Percentiles rank a stretch among this genome's conserved stretches.
Conservation (phyloP, 495 filamentous ascomycete species). For the Penicillium diatomitis region DNA sequence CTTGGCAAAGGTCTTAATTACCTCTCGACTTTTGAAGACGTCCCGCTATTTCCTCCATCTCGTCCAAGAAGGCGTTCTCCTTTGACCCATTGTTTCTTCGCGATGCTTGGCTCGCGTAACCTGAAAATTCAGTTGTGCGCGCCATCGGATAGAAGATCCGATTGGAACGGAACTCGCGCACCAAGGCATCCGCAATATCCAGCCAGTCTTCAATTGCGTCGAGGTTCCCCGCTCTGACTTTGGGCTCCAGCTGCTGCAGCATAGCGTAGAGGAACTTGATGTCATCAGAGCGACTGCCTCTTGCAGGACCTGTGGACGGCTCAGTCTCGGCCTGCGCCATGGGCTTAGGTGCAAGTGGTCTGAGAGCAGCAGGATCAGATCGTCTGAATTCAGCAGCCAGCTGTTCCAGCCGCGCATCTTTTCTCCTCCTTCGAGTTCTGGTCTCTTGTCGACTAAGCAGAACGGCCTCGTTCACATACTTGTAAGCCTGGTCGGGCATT, state of each 20-base stretch:
- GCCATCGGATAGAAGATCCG: constrained; percentile 70
- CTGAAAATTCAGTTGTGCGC: constrained; percentile 58
- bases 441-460: constrained; percentile 42
- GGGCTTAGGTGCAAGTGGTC: constrained; percentile 20
- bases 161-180: constrained; percentile 71
- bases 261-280: constrained; percentile 49
- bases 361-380: constrained; percentile 10
- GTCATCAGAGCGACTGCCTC: too few relatives aligned
- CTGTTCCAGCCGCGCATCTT: constrained; percentile 36
- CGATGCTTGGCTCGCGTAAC: constrained; percentile 46
- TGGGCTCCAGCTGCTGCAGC: constrained; percentile 42
- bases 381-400: constrained; percentile 32
- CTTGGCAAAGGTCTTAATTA: too few relatives aligned
- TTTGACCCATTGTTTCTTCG: constrained; percentile 29
- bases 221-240: constrained; percentile 41
- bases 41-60: constrained; percentile 59
- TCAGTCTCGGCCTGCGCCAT: constrained; percentile 9
- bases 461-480: constrained; percentile 64
- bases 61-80: constrained; percentile 35
- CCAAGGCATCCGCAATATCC: constrained; percentile 59
- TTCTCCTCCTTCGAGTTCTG: constrained; percentile 24
- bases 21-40: constrained; percentile 48
- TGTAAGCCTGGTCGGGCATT: constrained; percentile 61
- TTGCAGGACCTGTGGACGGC: too few relatives aligned
- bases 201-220: constrained; percentile 59